These are phyloP conservation scores for Pholiota adiposa DNA, from an alignment of 1,284 basidiomycete species.

Conservation along the genomic window DNA sequence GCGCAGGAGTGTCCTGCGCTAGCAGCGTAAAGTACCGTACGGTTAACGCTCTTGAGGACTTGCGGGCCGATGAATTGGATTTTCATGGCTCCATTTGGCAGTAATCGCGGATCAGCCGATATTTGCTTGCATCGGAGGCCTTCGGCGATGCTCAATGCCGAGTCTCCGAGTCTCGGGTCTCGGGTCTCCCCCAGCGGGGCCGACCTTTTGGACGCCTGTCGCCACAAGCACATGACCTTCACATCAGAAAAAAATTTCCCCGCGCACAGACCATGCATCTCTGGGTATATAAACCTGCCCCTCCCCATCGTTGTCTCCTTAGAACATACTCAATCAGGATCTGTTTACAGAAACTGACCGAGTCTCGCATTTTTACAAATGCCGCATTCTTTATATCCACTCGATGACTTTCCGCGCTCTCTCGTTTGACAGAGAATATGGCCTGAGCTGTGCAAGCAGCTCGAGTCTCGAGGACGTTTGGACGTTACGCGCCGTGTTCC, in stretches of 20 bases:
- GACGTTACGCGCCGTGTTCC: not conserved
- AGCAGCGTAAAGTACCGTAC: too few relatives aligned
- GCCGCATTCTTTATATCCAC: conserved; percentile 7
- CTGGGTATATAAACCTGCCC: conserved; percentile 28
- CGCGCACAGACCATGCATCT: conserved; percentile 34
- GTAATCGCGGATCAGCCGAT: too few relatives aligned
- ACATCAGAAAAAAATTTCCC: not conserved
- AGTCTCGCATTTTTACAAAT: conserved; percentile 10
- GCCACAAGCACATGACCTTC: not conserved
- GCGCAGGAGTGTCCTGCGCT: too few relatives aligned
- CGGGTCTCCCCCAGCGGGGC: too few relatives aligned
- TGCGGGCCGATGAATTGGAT: too few relatives aligned
- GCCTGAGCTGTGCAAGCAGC: not conserved
- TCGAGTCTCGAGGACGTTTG: conserved; percentile 5
- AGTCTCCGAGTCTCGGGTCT: too few relatives aligned
- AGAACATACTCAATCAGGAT: conserved; percentile 88
- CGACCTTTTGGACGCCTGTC: too few relatives aligned
- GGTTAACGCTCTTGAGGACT: too few relatives aligned
- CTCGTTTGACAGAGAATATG: conserved; percentile 8
- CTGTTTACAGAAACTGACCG: conserved; percentile 89
- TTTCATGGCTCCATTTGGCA: too few relatives aligned
- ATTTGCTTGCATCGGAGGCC: too few relatives aligned
- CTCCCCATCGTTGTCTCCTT: conserved; percentile 26
- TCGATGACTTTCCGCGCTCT: conserved; percentile 6
- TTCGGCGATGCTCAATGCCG: too few relatives aligned